phyloP scores from a whole-genome alignment of 78 protist species.

The Dictyostelium discoideum region dicty_2.7 NC_007089.4:2765501-2766000 shows the following conservation, averaged over 20 bases:
- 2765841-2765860: not conserved
- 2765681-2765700: not conserved
- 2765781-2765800: not conserved
- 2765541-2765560: constrained; percentile 60
- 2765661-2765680: not conserved
- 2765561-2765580: constrained; percentile 54
- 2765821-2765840: not conserved
- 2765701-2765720: not conserved
- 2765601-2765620: constrained; percentile 3
- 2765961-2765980: not conserved
- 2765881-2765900: not conserved
- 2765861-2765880: not conserved
- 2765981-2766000: not conserved
- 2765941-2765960: constrained; percentile 7
- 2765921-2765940: not conserved
- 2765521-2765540: constrained; percentile 67
- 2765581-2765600: constrained; percentile 21
- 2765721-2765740: not conserved
- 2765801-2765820: not conserved
- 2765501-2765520: not conserved
- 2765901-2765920: not conserved
- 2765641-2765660: constrained; percentile 31
- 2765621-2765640: constrained; percentile 21
- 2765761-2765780: not conserved
- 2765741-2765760: not conserved